phyloP scores from a whole-genome alignment of 305 asterid species.

The Coffea humblotiana region DNA sequence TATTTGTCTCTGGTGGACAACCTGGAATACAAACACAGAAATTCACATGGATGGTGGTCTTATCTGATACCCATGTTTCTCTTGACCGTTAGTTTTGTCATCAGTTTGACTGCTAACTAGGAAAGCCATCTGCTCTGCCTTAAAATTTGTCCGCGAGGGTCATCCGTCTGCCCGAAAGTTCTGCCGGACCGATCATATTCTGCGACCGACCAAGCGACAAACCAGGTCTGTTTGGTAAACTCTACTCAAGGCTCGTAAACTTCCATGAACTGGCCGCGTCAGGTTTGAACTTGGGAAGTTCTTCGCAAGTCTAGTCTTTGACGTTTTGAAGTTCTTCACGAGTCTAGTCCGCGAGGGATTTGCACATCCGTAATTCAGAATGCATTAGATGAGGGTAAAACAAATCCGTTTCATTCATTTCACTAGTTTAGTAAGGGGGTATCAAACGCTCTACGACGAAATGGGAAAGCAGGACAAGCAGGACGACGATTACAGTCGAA shows the following conservation, averaged over 20 bases:
- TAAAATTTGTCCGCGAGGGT: not conserved
- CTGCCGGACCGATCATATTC: not conserved
- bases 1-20: not conserved
- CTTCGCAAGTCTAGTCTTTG: not conserved
- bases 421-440: too few species aligned
- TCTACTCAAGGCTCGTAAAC: not conserved
- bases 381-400: not conserved
- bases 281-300: not conserved
- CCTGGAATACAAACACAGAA: not conserved
- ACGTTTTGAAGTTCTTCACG: not conserved
- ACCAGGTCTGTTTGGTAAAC: not conserved
- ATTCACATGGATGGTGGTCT: not conserved
- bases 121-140: not conserved
- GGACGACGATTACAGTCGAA: too few species aligned
- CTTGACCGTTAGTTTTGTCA: not conserved
- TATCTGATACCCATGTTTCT: not conserved
- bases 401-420: not conserved
- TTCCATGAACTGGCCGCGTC: not conserved
- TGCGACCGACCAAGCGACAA: not conserved
- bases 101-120: not conserved
- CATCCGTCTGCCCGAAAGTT: not conserved
- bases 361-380: not conserved
- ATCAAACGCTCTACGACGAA: too few species aligned
- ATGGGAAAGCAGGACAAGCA: not conserved
- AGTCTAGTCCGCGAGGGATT: not conserved